Evolutionary conservation across 2,329 filamentous ascomycete genomes (phyloP), one percentile per base, ranked within the genome.

Genomic region (Scedosporium boydii): DNA sequence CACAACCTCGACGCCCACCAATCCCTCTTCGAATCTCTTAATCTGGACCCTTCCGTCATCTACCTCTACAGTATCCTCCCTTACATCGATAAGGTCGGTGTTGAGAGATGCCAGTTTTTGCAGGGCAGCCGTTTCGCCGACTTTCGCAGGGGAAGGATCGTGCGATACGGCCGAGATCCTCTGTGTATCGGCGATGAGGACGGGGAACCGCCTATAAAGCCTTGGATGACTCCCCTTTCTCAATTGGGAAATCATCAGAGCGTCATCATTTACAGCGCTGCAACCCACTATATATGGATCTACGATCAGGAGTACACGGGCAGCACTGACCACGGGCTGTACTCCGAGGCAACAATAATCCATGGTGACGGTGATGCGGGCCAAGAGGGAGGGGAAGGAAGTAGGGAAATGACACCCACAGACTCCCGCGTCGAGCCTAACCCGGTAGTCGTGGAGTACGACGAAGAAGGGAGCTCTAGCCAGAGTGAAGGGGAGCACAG

Each of bases 61-160:
- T 69, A 69, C 62, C 66, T 70, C 21, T 70, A 68, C 60, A 66
- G 65, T 65, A 67, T 69, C 55, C 58, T 70, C 1, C 68, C 68
- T 16, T 69, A 69, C 61, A 44, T 70, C 58, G 29, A 70, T 9
- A 26, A 63, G 2, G 21, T 26, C 27, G 58, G 63, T 0, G 65
- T 68, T 5, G 65, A 66, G 59, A 69, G 68, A 4, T 14, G 26
- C 12, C 65, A 66, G 56, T 69, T 70, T 51, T 67, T 67, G 12
- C 51, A 55, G 51, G 51, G 51, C n/a, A 14, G 51, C 51, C 4
- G 3, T n/a, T 55, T 55, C 23, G 51, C 51, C 6, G 51, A 55
- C 12, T 55, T 55, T 16, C 51, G 51, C 4, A 14, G 29, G 12
- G 23, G n/a, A n/a, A 55, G 16, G 51, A 55, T 27, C 7, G 51